Base-by-base conservation (phyloP, 306 rosid species). In the Fragaria vesca region DNA sequence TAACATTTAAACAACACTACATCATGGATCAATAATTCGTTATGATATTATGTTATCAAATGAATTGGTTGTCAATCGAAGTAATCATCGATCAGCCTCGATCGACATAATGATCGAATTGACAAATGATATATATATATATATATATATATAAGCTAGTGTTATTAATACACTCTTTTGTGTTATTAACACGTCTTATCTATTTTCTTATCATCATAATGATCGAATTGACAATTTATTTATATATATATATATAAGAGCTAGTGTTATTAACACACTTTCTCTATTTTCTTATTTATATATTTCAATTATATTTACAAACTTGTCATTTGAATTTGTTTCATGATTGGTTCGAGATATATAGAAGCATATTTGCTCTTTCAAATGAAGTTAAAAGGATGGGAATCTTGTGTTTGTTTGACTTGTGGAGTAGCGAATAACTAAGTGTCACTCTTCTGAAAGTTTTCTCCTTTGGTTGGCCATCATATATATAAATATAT, bases 381-480 rank as follows among this genome's bases (percentile, higher is more conserved):
- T 17, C 20, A 30, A 5, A 15, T 2, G 42, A 63, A 13, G n/a
- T 63, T 12, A 12, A 21, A 4, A 24, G 16, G 2, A 4, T 1
- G 8, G 34, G 15, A 24, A 62, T 24, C 38, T 50, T 18, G 30
- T 11, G 10, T 34, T 32, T 32, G 48, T 52, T 50, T 72, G 34
- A 52, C 76, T n/a, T 72, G 26, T 57, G n/a, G 8, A 26, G n/a
- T 34, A 11, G 50, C 6, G 50, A 72, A 36, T 1, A n/a, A 52
- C 34, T 72, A 3, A 36, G 0, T 18, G 50, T 4, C 48, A 18
- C 32, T 12, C 8, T 8, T 52, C 52, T 72, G 30, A 54, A 9
- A 20, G 26, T 2, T 51, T 72, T 72, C 65, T 36, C 15, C 63
- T 20, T 52, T 72, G 65, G 76, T 54, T 52, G 65, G 65, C 76